Evolutionary conservation across 768 basidiomycete genomes (phyloP).

Genomic region (Podaxis sp.): DNA sequence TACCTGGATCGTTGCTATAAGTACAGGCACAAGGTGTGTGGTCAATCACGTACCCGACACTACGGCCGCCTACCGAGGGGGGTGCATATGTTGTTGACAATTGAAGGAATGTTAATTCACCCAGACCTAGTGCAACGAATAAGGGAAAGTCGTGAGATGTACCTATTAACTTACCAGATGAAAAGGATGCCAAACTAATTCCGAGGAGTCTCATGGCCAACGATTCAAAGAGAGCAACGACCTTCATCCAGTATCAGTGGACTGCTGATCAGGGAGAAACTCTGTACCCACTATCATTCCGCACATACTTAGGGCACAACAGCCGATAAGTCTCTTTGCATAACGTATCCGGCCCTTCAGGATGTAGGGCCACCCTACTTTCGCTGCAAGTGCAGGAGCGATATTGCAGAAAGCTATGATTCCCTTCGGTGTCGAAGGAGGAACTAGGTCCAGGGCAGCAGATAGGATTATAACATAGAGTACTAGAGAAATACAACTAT

Average conservation of each 20-base stretch:
- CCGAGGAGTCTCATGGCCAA: slow-evolving; percentile 72
- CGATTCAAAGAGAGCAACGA: slow-evolving; percentile 69
- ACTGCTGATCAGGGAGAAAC: not conserved
- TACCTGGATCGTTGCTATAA: slow-evolving; percentile 42
- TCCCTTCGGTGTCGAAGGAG: slow-evolving; percentile 88
- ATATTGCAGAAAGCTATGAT: slow-evolving; percentile 96
- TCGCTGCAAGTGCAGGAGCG: slow-evolving; percentile 79
- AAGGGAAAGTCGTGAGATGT: not conserved
- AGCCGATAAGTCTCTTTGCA: slow-evolving; percentile 64
- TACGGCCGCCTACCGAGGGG: slow-evolving; percentile 64
- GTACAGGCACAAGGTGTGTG: not conserved
- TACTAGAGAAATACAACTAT: slow-evolving; percentile 39
- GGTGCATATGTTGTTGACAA: slow-evolving; percentile 79
- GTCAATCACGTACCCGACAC: slow-evolving; percentile 60
- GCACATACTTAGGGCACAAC: slow-evolving; percentile 65
- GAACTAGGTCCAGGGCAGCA: slow-evolving; percentile 91
- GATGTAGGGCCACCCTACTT: slow-evolving; percentile 89
- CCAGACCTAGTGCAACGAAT: slow-evolving; percentile 57
- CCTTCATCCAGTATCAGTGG: slow-evolving; percentile 34
- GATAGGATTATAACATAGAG: slow-evolving; percentile 96
- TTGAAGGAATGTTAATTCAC: slow-evolving; percentile 93
- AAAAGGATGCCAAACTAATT: slow-evolving; percentile 76
- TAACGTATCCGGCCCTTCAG: slow-evolving; percentile 86
- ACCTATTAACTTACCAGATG: slow-evolving; percentile 53
- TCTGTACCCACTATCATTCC: slow-evolving; percentile 81